phyloP scores from a whole-genome alignment of 163 green algal genomes.

The Chlamydomonas reinhardtii region DNA sequence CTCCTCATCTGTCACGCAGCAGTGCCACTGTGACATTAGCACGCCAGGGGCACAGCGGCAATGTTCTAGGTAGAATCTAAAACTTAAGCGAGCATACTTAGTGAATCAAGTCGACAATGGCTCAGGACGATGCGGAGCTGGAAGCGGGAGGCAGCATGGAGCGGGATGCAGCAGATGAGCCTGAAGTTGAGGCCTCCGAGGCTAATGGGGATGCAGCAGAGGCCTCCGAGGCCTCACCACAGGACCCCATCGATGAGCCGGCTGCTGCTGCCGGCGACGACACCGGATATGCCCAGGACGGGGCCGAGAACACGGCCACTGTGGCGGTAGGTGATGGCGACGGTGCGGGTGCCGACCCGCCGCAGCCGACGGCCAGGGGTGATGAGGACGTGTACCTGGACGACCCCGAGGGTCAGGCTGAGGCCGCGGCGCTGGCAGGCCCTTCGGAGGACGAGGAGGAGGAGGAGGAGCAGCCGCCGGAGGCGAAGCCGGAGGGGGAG shows the following conservation, averaged over 20 bases:
- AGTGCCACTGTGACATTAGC: no score
- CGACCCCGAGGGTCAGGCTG: neutral
- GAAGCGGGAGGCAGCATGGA: neutral
- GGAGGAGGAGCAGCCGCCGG: neutral
- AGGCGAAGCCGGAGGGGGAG: neutral
- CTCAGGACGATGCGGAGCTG: no score
- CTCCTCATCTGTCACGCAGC: no score
- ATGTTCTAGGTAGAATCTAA: no score
- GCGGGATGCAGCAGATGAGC: neutral
- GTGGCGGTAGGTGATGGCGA: neutral
- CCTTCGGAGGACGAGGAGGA: neutral
- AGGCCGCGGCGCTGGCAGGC: neutral
- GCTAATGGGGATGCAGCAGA: no score
- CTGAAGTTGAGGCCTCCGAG: neutral
- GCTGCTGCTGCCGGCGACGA: neutral
- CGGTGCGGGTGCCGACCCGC: neutral
- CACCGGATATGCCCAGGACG: neutral
- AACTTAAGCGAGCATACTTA: no score
- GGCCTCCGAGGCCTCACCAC: neutral
- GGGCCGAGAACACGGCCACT: neutral
- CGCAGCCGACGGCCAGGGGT: neutral
- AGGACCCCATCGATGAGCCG: neutral
- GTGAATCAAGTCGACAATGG: no score
- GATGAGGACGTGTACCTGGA: no score
- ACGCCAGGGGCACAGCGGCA: no score